Base-by-base conservation (phyloP, 2,329 filamentous ascomycete genomes). In the Fusarium pseudograminearum region DNA sequence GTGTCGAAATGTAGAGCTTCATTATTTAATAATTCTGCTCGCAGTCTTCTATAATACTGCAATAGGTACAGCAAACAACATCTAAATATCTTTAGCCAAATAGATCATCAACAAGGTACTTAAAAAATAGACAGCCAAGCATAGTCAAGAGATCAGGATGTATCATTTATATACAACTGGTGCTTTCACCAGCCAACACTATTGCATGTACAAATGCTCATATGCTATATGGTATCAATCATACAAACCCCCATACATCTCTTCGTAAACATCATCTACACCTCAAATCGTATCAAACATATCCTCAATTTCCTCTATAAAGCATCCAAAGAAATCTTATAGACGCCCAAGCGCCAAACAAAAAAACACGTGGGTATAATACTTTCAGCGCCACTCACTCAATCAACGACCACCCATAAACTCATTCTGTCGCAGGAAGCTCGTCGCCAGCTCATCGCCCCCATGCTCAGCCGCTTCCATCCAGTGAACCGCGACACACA, bases 401-500 rank as follows among this genome's bases (percentile, higher is more conserved):
- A 38, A n/a, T 76, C 68, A 79, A 33, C 73, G 73, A 66, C 76
- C 75, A 73, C 76, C 76, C 78, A 77, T 78, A 50, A 80, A 78
- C 74, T 84, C 84, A 69, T 85, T 83, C 81, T 97, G 93, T 69
- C 90, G 87, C 78, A 98, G 82, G 80, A 95, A 94, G 78, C 91
- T 91, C 77, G 89, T 90, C 22, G 95, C 95, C 72, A 97, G 83
- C 76, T 91, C 88, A 78, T 98, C 95, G 2, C 94, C 94, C n/a
- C 94, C 94, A 57, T 87, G 87, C 73, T 93, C 92, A 38, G 93
- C 94, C 70, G 93, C 85, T 81, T 95, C 93, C 94, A 98, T 98
- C 94, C 95, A 98, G 83, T 98, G 95, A 80, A 97, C 90, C 12
- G 95, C 95, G 60, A 97, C 89, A 75, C 94, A 98, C 92, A 98